Base-by-base conservation (phyloP, 2,329 filamentous ascomycete species). In the Teratosphaeriaceae sp. region DNA sequence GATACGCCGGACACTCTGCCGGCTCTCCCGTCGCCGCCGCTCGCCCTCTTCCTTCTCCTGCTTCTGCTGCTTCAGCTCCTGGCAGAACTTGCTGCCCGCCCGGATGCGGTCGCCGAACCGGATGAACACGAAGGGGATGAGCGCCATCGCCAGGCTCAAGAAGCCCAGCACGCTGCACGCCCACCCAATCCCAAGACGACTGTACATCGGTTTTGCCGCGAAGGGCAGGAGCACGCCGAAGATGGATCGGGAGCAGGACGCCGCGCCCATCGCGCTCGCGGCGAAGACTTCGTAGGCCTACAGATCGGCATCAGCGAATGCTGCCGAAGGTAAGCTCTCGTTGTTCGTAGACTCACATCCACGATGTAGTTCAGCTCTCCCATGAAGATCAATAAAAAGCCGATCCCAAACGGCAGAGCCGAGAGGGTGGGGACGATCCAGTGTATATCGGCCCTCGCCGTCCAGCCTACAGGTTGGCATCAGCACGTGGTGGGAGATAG, bases 261-360 rank as follows among this genome's bases (percentile, higher is more conserved):
- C 92, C 34, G 88, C 87, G 11, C 88, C 87, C 63, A 95, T 73
- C 3, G 88, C 87, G 45, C 76, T 81, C 36, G 85, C 85, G 20
- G 84, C 84, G 60, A 85, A 88, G 20, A 79, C 65, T 42, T 84
- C 82, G 64, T 89, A 89, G 18, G 84, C 82, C n/a, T n/a, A n/a
- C n/a, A n/a, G n/a, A n/a, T n/a, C n/a, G n/a, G n/a, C n/a, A n/a
- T n/a, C n/a, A n/a, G n/a, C n/a, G n/a, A n/a, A n/a, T n/a, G n/a
- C n/a, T n/a, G n/a, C n/a, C n/a, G n/a, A n/a, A n/a, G n/a, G n/a
- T n/a, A n/a, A n/a, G n/a, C n/a, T n/a, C n/a, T n/a, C n/a, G n/a
- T n/a, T n/a, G n/a, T n/a, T n/a, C n/a, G n/a, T n/a, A n/a, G n/a
- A n/a, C n/a, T n/a, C n/a, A n/a, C n/a, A 44, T 75, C 71, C 23